Conservation (phyloP, 306 rosid genomes). For the Vigna unguiculata region DNA sequence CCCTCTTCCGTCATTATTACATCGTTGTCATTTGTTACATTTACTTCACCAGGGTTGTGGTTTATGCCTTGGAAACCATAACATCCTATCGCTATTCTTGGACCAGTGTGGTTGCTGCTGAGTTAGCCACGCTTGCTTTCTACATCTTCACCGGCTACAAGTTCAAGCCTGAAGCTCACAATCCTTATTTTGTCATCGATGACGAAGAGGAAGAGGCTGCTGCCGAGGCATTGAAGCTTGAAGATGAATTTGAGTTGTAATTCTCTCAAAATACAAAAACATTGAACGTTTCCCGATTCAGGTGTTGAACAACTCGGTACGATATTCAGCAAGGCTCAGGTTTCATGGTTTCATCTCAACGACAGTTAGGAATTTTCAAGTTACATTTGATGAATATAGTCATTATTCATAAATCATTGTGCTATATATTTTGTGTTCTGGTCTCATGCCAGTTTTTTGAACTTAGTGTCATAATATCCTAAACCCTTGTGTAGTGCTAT, state of each 20-base stretch:
- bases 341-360: conserved; percentile 59
- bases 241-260: conserved; percentile 93
- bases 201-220: conserved; percentile 99
- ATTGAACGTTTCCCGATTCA: conserved; percentile 34
- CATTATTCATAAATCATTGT: conserved; percentile 49
- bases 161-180: conserved; percentile 95
- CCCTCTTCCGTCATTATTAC: conserved; percentile 89
- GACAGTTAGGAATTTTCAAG: conserved; percentile 42
- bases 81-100: conserved; percentile 91
- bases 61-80: conserved; percentile 86
- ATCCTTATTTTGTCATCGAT: conserved; percentile 87
- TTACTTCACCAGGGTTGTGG: conserved; percentile 95
- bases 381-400: conserved; percentile 50
- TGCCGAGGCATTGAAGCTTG: conserved; percentile 87
- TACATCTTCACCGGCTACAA: conserved; percentile 84
- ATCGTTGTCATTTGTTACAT: conserved; percentile 91
- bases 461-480: conserved; percentile 42
- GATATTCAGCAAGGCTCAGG: conserved; percentile 47
- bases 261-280: neutral
- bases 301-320: conserved; percentile 48
- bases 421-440: conserved; percentile 50
- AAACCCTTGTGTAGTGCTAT: conserved; percentile 51
- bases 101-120: conserved; percentile 92
- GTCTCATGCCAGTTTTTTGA: conserved; percentile 43
- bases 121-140: conserved; percentile 85